These are phyloP conservation scores for Cymodocea nodosa DNA, from an alignment of 116 monocot genomes.

Conservation along the genomic window DNA sequence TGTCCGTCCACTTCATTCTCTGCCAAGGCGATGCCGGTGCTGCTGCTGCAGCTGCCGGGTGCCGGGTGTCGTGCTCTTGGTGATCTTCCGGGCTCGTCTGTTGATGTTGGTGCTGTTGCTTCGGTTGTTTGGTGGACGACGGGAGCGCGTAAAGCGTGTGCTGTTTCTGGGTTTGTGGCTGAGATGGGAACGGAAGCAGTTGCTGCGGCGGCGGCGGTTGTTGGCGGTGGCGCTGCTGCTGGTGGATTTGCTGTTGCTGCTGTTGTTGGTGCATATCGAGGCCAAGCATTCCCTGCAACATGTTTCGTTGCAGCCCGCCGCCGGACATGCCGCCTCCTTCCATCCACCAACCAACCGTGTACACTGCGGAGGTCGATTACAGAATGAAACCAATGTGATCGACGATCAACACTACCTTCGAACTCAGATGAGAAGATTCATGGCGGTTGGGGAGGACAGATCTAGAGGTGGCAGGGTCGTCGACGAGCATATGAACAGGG, in stretches of 20 bases:
- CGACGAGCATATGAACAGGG: no score
- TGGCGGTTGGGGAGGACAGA: no score
- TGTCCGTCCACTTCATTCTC: slow-evolving; percentile 93
- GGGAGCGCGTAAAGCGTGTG: background rate
- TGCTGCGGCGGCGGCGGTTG: slow-evolving; percentile 19
- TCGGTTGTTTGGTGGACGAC: background rate
- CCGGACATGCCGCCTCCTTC: background rate
- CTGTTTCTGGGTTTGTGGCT: background rate
- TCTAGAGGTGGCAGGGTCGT: no score
- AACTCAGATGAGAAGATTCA: no score
- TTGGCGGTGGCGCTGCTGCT: slow-evolving; percentile 1
- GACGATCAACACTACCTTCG: no score
- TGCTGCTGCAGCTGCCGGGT: background rate
- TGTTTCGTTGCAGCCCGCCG: background rate
- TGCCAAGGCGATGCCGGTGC: slow-evolving; percentile 62
- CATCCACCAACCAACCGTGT: no score
- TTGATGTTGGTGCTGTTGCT: slow-evolving; percentile 14
- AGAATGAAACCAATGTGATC: no score
- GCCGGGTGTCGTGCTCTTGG: background rate
- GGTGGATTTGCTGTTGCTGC: slow-evolving; percentile 15
- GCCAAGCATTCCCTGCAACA: slow-evolving; percentile 25
- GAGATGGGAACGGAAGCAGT: slow-evolving; percentile 3
- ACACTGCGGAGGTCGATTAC: no score
- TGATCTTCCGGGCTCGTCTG: slow-evolving; percentile 13
- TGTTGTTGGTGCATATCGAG: slow-evolving; percentile 37